Evolutionary conservation across 805 yeast genomes (phyloP), one percentile per base, ranked within the genome.

Genomic region (Pichia californica): DNA sequence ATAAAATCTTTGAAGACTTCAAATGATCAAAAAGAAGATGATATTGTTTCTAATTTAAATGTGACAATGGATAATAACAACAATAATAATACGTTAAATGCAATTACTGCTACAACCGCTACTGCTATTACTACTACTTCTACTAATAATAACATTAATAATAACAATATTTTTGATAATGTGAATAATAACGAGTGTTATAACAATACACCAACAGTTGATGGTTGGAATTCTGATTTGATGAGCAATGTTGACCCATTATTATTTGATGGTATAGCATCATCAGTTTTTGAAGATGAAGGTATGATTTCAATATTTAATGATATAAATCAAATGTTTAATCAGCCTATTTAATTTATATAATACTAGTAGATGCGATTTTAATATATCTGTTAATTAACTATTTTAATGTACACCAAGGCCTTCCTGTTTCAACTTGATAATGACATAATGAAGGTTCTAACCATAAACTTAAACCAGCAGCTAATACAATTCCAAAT

Each of bases 401-500:
- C 29, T 35, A 48, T 21, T 43, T 31, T 60, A 68, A 45, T 28
- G 64, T 66, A 53, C 98, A 91, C 88, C 94, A 89, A 4, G 82
- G 83, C 49, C 95, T 69, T 1, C 89, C 96, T 46, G 76, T 68
- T 2, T 57, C 56, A 3, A 83, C 79, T 59, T 91, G 99, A 51
- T 73, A 77, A 3, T 64, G 56, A 57, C 99, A 91, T 16, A 91
- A 66, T 1, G 66, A 53, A 14, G 84, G 81, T 55, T 91, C 98
- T 9, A 89, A 61, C 72, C 79, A 72, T 66, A 85, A 66, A 16
- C 88, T 88, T 3, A 87, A 58, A 10, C 79, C 55, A 0, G 95
- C 96, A 4, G 97, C 94, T 0, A 84, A 19, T 7, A 87, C 83
- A 13, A 89, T 77, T 0, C 99, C 99, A 11, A 81, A 76, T 2